Conservation (phyloP, 257 asterid species). For the Solanum verrucosum region DNA sequence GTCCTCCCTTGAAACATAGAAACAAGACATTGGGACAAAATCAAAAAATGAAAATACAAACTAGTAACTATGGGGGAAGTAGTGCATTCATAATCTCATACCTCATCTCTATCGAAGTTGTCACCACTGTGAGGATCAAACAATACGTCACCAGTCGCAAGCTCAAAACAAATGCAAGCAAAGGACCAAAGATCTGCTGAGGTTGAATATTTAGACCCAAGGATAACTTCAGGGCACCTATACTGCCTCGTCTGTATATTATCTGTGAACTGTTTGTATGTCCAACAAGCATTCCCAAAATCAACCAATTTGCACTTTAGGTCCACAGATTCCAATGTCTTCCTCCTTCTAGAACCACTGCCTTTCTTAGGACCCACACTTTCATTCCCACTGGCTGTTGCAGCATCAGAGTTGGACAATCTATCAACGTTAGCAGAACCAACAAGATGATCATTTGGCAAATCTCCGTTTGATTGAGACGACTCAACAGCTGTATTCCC, state of each 20-base stretch:
- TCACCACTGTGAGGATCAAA: constrained; percentile 92
- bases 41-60: not conserved
- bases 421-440: constrained; percentile 28
- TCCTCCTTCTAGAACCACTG: constrained; percentile 48
- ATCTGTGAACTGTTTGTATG: constrained; percentile 74
- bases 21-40: not conserved
- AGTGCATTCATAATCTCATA: not conserved
- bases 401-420: not conserved
- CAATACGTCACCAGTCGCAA: constrained; percentile 88
- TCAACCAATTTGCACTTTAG: constrained; percentile 86
- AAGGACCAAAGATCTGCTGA: constrained; percentile 95
- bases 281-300: constrained; percentile 98
- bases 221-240: constrained; percentile 86
- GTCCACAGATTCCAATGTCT: constrained; percentile 62
- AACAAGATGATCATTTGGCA: constrained; percentile 12
- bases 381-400: constrained; percentile 24
- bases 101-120: constrained; percentile 88
- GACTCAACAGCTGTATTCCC: constrained; percentile 29
- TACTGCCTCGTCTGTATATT: constrained; percentile 93
- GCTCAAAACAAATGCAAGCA: constrained; percentile 94
- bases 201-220: constrained; percentile 86
- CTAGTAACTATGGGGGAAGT: not conserved
- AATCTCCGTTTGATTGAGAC: not conserved
- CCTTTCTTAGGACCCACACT: constrained; percentile 51
- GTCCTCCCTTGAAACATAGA: not conserved